Base-by-base conservation (phyloP, 2,329 filamentous ascomycete species). In the Neonectria neomacrospora region DNA sequence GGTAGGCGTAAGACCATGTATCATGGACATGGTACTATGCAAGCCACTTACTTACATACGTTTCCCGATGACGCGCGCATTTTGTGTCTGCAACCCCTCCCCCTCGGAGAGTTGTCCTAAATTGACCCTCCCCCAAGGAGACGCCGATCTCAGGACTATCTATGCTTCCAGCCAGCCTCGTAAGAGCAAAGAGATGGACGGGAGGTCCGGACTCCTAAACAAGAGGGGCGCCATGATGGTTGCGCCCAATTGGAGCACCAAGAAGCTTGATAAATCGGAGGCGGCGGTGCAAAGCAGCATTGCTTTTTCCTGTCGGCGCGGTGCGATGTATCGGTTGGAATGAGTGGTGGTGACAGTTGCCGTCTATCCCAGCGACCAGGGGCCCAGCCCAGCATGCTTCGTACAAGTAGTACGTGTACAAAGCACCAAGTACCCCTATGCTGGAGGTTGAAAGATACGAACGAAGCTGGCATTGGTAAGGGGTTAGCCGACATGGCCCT, bases 11-110 rank as follows among this genome's bases (percentile, higher is more conserved):
- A 51, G 18, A 28, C 44, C 28, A 58, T 34, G 32, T 34, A 30
- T 23, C 41, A 47, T 26, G 32, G 10, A 16, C 16, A 37, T 12
- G 14, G 44, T 45, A 45, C 20, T n/a, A 14, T 28, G 45, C 28
- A 34, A 48, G 57, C 59, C 60, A 50, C 58, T 64, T 66, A 50
- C 58, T 64, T 66, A 51, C 54, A 64, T 59, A 39, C 28, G 51
- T 54, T 39, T 64, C 44, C 44, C 54, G 55, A 57, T 53, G 52
- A 58, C 41, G 44, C 42, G 53, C 56, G 42, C 45, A 66, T 67
- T 54, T 41, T 51, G 18, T 67, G 22, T 55, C 51, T 42, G 42
- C 58, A 55, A 54, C 30, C 48, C 18, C 41, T 28, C 39, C 18
- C 39, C 39, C 18, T 28, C 20, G 37, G 48, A 39, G 56, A 41